Base-by-base conservation (phyloP, 352 stramenopile species). In the Chrysophaeum taylorii region DNA sequence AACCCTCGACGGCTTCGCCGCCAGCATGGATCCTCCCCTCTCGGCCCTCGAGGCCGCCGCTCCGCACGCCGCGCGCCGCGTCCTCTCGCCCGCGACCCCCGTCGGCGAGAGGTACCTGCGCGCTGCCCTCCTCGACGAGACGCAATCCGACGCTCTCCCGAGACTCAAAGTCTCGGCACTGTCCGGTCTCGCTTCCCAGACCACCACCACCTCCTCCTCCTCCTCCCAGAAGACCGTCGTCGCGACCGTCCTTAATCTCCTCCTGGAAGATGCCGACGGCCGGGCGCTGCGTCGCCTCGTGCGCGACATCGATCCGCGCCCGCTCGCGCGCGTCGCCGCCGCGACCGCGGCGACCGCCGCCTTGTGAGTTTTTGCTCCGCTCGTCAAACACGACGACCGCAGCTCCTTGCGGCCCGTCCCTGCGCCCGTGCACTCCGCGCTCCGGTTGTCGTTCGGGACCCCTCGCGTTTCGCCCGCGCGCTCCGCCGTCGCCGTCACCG, bases 1-100 rank as follows among this genome's bases (percentile, higher is more conserved):
- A 31, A 66, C 57, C 12, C 57, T 66, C 33, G 57, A 66, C 57
- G 57, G 57, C 31, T 66, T 66, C 57, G 57, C 57, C 12, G 57
- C 57, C 31, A 36, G 14, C 57, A 66, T 66, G 57, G 57, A 66
- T 36, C 57, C 57, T 2, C 57, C 57, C 7, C 31, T 66, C 27
- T 66, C 57, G 57, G 57, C 57, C 9, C 36, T 66, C 31, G 33
- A 27, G 57, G 57, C 57, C 2, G 57, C 57, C 12, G 57, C 57
- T 31, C 57, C 57, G 31, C 57, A 66, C 57, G 57, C 57, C 31
- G 57, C 57, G 5, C 12, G 14, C 18, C 31, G 57, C 31, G 57
- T 45, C 33, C 57, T 66, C 14, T 2, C 33, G 35, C 57, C 57
- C 18, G 33, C 18, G 31, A 66, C 57, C 33, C 31, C 14, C 33